Conservation (phyloP, 1,139 yeast genomes). For the Pichia sp. region DNA sequence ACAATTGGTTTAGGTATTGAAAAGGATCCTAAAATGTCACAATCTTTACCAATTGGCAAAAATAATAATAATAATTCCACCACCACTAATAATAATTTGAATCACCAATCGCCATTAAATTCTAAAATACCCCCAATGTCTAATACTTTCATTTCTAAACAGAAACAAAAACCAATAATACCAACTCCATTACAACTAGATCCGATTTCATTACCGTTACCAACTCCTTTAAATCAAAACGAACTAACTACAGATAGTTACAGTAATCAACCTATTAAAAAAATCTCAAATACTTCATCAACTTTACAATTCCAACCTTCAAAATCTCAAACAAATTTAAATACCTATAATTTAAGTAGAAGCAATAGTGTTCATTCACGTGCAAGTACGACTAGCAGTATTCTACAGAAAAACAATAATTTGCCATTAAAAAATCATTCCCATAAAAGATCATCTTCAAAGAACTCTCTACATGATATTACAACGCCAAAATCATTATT, state of each 20-base stretch:
- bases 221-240: no score
- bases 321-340: neutral
- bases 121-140: constrained; percentile 10
- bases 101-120: no score
- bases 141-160: neutral
- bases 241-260: no score
- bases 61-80: neutral
- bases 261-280: neutral
- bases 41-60: constrained; percentile 10
- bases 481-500: constrained; percentile 30
- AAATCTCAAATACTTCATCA: neutral
- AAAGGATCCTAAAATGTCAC: constrained; percentile 2
- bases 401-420: constrained; percentile 51
- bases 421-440: constrained; percentile 17
- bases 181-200: neutral
- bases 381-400: constrained; percentile 26
- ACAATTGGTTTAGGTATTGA: neutral
- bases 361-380: constrained; percentile 6
- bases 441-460: constrained; percentile 26
- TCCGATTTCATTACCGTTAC: constrained; percentile 1
- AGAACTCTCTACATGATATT: constrained; percentile 25
- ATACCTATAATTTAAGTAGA: constrained; percentile 2
- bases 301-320: neutral
- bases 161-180: no score
- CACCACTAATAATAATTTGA: neutral